A percentile compares a stretch with the other conserved stretches of the same genome.
These are phyloP conservation scores for Phytophthora fragariae DNA, from an alignment of 352 stramenopile genomes.

Conservation along the genomic window DNA sequence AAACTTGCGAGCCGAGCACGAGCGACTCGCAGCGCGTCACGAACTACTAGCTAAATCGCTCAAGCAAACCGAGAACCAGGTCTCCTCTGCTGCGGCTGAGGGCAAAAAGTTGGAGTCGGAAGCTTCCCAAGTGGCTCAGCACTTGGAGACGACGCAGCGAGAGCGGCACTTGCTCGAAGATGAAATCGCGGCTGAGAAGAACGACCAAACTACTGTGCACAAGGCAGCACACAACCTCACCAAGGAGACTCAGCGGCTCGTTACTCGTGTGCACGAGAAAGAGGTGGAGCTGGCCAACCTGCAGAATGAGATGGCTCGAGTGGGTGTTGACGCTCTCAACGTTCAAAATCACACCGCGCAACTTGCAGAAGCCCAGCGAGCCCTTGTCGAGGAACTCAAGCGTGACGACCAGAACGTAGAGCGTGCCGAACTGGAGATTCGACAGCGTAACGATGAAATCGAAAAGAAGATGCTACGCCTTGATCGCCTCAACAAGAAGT, in stretches of 20 bases:
- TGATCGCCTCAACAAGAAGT: conserved; percentile 95
- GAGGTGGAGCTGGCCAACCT: conserved; percentile 90
- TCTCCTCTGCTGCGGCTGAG: conserved; percentile 63
- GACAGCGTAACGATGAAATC: conserved; percentile 95
- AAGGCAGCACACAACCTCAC: conserved; percentile 94
- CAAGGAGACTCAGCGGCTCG: conserved; percentile 77
- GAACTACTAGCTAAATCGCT: conserved; percentile 90
- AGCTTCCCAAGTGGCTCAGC: conserved; percentile 65
- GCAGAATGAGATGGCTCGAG: conserved; percentile 94
- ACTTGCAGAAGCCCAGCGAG: conserved; percentile 86
- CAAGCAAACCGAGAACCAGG: conserved; percentile 88
- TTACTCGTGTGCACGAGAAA: conserved; percentile 85
- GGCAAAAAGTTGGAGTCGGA: conserved; percentile 82
- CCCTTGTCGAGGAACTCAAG: conserved; percentile 85
- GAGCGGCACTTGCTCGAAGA: conserved; percentile 92
- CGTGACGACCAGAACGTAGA: conserved; percentile 90
- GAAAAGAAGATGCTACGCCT: conserved; percentile 96
- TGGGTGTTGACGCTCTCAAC: conserved; percentile 94
- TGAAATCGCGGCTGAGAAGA: conserved; percentile 81
- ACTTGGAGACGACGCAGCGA: conserved; percentile 88
- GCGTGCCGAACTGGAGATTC: conserved; percentile 94
- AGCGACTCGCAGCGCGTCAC: conserved; percentile 82
- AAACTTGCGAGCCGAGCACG: conserved; percentile 67
- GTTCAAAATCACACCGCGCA: conserved; percentile 90
- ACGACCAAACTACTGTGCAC: conserved; percentile 88